Evolutionary conservation across 768 basidiomycete genomes (phyloP), one percentile per base, ranked within the genome.

Genomic region (Suillus tomentosus): DNA sequence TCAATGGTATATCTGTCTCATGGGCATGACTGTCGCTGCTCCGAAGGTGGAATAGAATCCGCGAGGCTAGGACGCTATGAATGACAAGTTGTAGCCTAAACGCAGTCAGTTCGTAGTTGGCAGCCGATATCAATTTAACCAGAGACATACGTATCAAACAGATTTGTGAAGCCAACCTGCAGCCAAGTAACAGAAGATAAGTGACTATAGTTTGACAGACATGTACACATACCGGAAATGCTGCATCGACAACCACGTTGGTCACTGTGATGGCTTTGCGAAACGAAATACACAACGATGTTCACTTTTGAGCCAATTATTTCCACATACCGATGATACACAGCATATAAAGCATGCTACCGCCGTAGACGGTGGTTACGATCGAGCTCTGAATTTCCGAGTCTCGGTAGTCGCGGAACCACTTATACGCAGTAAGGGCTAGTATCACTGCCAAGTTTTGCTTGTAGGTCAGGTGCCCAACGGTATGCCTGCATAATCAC

Each of bases 1-100:
- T 8, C 22, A 57, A 10, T 24, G 37, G 22, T 0, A 27, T 4
- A 15, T 27, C 24, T 15, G 22, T 5, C 8, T 57, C 55, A 22
- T 39, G 22, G 2, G 15, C 22, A 27, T 55, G 56, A 47, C 24
- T 47, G 45, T 71, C 67, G 24, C 69, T 70, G 42, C 66, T 51
- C 40, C 61, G 66, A 6, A 76, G 71, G 51, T 68, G 72, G 66
- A 74, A 76, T 40, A 74, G 69, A 27, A 74, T 76, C 14, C 74
- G 67, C 55, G 64, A 69, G 22, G 73, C 66, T 14, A 74, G 66
- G 19, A 76, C 50, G 39, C 73, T 55, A 15, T 74, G 73, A 37
- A 74, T 45, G 1, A 69, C 74, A 31, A 76, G 66, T 55, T 74
- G 73, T 11, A 57, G 39, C 39, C 56, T 57, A 27, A 11, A 55